Percentiles rank a stretch among this genome's conserved stretches.
Evolutionary conservation across 192 early-diverging fungal genomes (phyloP).

Genomic region (Obelidium mucronatum): DNA sequence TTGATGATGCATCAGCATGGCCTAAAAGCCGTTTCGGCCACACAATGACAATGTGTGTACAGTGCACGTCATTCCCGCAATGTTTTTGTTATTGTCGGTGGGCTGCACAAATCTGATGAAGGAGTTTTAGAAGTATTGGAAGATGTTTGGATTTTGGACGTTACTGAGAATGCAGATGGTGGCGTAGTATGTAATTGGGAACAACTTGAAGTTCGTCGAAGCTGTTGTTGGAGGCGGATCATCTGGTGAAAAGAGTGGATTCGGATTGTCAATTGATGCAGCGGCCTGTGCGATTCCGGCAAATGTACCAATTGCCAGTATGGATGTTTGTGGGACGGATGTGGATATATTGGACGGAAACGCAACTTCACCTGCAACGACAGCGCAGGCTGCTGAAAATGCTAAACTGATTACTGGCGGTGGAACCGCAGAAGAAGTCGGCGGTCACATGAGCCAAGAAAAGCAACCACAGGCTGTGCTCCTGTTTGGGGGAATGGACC

Average conservation of each 20-base stretch:
- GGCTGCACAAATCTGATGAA: neutral
- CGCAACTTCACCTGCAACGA: neutral
- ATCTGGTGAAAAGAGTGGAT: neutral
- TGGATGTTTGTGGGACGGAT: slow-evolving; percentile 2
- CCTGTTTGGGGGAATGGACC: slow-evolving; percentile 13
- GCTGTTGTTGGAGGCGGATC: neutral
- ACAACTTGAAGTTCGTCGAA: neutral
- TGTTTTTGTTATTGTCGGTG: neutral
- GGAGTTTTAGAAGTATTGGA: slow-evolving; percentile 1
- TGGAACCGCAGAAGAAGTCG: neutral
- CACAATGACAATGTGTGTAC: neutral
- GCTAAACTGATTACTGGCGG: no score
- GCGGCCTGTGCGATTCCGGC: neutral
- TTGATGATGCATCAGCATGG: neutral
- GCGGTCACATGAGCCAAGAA: neutral
- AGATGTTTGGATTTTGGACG: neutral
- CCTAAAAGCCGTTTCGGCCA: neutral
- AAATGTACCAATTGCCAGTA: neutral
- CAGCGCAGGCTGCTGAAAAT: neutral
- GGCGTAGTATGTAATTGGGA: neutral
- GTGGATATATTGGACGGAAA: neutral
- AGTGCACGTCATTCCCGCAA: neutral
- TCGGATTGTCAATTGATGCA: neutral
- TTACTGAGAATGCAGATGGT: neutral
- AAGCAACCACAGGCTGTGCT: neutral